Conservation (phyloP, 2,329 filamentous ascomycete genomes). For the Sporothrix brunneoviolacea region DNA sequence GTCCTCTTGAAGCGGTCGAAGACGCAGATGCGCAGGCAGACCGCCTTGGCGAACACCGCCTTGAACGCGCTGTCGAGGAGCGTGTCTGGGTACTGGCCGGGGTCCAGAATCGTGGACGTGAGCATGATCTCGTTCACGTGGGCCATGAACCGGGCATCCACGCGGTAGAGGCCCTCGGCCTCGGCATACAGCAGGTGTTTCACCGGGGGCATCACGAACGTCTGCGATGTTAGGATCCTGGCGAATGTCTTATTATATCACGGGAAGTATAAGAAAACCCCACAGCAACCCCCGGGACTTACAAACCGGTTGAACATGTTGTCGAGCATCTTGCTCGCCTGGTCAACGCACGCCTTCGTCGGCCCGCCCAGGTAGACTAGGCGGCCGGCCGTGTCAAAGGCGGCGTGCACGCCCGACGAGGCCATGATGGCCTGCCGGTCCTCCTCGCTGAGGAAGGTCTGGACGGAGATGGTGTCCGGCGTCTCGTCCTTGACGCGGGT, state of each 20-base stretch:
- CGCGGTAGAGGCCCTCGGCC: slow-evolving; percentile 15
- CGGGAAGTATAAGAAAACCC: not conserved
- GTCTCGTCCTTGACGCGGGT: slow-evolving; percentile 20
- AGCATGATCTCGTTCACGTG: slow-evolving; percentile 24
- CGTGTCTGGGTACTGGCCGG: slow-evolving; percentile 11
- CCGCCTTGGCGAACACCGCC: slow-evolving; percentile 18
- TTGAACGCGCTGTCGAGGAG: slow-evolving; percentile 14
- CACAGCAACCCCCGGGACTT: not conserved
- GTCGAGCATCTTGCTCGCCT: slow-evolving; percentile 15
- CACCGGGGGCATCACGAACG: not conserved
- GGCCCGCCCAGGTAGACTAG: slow-evolving; percentile 19
- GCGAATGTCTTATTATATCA: not conserved
- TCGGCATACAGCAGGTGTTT: slow-evolving; percentile 24
- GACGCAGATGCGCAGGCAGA: slow-evolving; percentile 24
- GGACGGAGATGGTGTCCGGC: slow-evolving; percentile 13
- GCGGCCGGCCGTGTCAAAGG: slow-evolving; percentile 11
- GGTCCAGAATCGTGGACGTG: slow-evolving; percentile 25
- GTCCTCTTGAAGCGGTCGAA: slow-evolving; percentile 13
- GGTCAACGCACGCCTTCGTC: not conserved
- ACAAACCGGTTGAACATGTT: slow-evolving; percentile 19
- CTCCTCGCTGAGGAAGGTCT: slow-evolving; percentile 14
- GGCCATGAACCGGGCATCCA: slow-evolving; percentile 24
- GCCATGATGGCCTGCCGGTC: slow-evolving; percentile 14
- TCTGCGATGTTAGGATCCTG: not conserved
- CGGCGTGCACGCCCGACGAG: slow-evolving; percentile 10